phyloP scores from a whole-genome alignment of 805 yeast genomes.

The Wickerhamomyces rabaulensis region DNA sequence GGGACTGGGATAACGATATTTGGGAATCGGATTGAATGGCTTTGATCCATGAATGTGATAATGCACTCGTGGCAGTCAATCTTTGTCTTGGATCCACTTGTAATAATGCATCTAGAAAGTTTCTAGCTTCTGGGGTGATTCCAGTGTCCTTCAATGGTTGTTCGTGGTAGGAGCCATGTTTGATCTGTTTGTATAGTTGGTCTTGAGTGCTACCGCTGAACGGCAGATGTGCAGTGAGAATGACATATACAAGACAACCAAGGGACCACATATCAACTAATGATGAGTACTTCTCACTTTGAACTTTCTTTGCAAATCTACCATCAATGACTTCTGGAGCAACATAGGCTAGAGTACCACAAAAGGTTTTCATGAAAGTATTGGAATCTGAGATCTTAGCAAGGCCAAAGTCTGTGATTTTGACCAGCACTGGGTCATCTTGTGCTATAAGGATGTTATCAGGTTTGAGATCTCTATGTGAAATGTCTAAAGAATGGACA shows the following conservation, averaged over 20 bases:
- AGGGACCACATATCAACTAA: constrained; percentile 97
- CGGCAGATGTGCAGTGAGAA: constrained; percentile 89
- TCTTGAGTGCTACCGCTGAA: constrained; percentile 92
- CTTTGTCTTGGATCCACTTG: constrained; percentile 74
- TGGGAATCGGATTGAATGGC: constrained; percentile 26
- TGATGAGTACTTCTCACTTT: constrained; percentile 56
- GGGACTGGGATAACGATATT: constrained; percentile 64
- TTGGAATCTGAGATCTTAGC: constrained; percentile 86
- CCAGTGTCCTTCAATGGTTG: constrained; percentile 63
- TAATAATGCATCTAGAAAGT: constrained; percentile 64
- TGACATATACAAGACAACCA: constrained; percentile 90
- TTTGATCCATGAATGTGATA: constrained; percentile 77
- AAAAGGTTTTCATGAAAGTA: constrained; percentile 88
- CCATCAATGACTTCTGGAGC: constrained; percentile 85
- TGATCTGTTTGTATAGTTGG: constrained; percentile 70
- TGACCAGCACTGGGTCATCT: constrained; percentile 87
- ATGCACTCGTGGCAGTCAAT: constrained; percentile 69
- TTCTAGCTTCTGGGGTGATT: constrained; percentile 63
- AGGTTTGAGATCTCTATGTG: constrained; percentile 96
- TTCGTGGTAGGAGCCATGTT: constrained; percentile 73
- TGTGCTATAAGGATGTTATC: constrained; percentile 88
- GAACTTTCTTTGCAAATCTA: constrained; percentile 24
- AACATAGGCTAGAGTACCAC: constrained; percentile 95
- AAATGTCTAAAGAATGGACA: constrained; percentile 84
- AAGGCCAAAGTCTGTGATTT: constrained; percentile 92